Percentiles rank a stretch among this genome's conserved stretches.
Conservation (phyloP, 2,329 filamentous ascomycete genomes). For the Bipolaris gigantea region DNA sequence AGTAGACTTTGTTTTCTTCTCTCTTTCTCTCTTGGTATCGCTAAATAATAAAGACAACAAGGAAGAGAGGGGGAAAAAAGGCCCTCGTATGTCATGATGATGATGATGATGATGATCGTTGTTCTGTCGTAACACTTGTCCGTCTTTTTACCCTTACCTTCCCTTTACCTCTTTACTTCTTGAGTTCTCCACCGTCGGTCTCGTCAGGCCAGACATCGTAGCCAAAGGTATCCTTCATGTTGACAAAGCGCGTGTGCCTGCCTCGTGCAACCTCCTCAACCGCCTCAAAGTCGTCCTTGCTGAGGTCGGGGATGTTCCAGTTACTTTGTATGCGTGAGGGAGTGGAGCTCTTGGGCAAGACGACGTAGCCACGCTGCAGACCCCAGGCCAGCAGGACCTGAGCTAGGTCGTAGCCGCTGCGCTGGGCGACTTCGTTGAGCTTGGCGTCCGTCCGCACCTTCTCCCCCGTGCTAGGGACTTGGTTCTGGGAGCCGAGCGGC, state of each 20-base stretch:
- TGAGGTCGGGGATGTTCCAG: conserved; percentile 63
- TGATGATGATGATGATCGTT: neutral
- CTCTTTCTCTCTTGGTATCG: conserved; percentile 22
- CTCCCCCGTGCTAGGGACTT: conserved; percentile 69
- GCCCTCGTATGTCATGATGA: neutral
- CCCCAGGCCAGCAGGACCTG: conserved; percentile 86
- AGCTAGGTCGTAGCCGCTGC: conserved; percentile 73
- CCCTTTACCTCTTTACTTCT: conserved; percentile 15
- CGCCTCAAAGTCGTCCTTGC: conserved; percentile 57
- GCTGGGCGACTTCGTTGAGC: conserved; percentile 67
- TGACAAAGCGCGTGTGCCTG: conserved; percentile 71
- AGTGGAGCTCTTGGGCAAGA: conserved; percentile 49
- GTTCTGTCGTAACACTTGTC: neutral
- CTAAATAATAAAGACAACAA: conserved; percentile 14
- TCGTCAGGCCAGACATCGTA: conserved; percentile 63
- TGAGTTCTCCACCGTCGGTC: conserved; percentile 32
- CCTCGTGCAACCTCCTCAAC: conserved; percentile 67
- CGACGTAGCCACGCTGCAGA: conserved; percentile 67
- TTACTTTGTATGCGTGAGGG: conserved; percentile 58
- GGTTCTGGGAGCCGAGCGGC: conserved; percentile 70
- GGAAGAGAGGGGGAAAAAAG: conserved; percentile 4
- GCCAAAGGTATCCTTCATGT: conserved; percentile 81
- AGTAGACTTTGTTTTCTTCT: conserved; percentile 10
- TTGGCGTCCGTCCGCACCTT: conserved; percentile 68
- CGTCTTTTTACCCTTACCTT: neutral